Conservation (phyloP, 208 protist genomes). For the Polymyxa betae region DNA sequence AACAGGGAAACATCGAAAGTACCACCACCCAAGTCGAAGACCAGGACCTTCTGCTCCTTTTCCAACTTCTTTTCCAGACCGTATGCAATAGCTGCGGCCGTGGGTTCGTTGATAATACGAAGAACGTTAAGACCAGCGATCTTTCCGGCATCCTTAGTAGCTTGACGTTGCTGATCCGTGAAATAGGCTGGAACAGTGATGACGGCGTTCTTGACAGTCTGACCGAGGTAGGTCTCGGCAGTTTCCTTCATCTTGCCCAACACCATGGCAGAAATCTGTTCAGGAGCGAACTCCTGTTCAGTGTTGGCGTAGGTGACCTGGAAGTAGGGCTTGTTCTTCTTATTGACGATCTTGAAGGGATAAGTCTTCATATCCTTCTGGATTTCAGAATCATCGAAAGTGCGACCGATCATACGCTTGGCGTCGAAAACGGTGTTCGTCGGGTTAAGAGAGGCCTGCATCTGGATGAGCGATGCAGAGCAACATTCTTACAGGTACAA, state of each 20-base stretch:
- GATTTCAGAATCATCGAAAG: conserved; percentile 80
- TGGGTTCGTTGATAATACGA: conserved; percentile 98
- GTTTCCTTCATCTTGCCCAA: conserved; percentile 87
- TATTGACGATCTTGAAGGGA: conserved; percentile 88
- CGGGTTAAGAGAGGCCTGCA: conserved; percentile 72
- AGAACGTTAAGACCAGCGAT: conserved; percentile 96
- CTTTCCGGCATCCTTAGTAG: conserved; percentile 93
- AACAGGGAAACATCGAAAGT: conserved; percentile 99
- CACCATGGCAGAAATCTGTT: conserved; percentile 95
- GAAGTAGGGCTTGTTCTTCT: conserved; percentile 82
- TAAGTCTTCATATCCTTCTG: conserved; percentile 92
- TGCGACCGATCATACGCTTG: conserved; percentile 87
- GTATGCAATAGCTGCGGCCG: conserved; percentile 95
- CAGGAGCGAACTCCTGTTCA: conserved; percentile 88
- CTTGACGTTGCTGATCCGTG: conserved; percentile 94
- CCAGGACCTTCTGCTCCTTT: conserved; percentile 87
- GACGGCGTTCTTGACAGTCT: conserved; percentile 89
- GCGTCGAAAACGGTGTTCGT: conserved; percentile 87
- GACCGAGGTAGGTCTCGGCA: conserved; percentile 89
- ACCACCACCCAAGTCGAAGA: conserved; percentile 97
- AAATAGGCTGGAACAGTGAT: conserved; percentile 99
- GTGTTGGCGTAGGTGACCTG: conserved; percentile 80
- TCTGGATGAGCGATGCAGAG: neutral
- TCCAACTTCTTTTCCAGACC: conserved; percentile 86
- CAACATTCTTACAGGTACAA: conserved; percentile 50